Evolutionary conservation across 352 stramenopile genomes (phyloP).

Genomic region (Globisporangium nunn): DNA sequence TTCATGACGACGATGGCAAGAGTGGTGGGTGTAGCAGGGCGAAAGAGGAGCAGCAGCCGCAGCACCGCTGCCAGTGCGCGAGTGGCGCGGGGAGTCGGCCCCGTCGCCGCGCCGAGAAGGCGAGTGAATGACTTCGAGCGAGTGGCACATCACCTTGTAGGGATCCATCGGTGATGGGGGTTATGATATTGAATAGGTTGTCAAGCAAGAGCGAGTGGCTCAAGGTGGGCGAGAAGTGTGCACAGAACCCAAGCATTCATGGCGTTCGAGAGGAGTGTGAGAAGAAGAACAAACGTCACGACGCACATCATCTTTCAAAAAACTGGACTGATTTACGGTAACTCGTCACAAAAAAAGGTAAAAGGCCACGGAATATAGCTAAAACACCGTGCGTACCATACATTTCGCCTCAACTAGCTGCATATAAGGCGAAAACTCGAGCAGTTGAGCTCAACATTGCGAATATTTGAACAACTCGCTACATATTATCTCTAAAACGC

Average conservation of each 20-base stretch:
- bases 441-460: no score
- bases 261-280: background rate
- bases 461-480: no score
- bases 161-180: background rate
- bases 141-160: no score
- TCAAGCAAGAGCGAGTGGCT: background rate
- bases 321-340: background rate
- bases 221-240: background rate
- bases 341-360: no score
- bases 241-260: background rate
- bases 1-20: conserved; percentile 1
- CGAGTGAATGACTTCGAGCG: no score
- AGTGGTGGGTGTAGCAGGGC: background rate
- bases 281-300: conserved; percentile 1
- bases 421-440: no score
- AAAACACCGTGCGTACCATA: no score
- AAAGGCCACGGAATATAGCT: no score
- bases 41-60: background rate
- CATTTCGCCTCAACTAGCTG: no score
- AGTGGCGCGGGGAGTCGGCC: background rate
- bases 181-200: background rate
- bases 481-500: no score
- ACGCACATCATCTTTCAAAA: background rate
- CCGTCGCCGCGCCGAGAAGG: no score
- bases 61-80: background rate